Evolutionary conservation across 805 yeast genomes (phyloP).

Genomic region (Huiozyma sinensis): DNA sequence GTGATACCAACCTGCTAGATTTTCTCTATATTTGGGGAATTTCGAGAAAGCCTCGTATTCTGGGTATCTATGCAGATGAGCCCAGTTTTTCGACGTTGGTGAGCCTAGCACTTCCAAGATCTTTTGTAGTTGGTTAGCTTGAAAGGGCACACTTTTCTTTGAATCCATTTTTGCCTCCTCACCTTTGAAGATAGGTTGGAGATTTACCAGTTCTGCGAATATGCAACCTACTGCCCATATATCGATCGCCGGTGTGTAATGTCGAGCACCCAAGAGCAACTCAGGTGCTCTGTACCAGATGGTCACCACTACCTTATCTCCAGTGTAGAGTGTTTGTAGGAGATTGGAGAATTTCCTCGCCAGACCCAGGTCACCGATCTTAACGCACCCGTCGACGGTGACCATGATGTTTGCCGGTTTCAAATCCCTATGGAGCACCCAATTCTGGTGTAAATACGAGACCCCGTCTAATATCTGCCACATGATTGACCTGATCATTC

Average conservation of each 20-base stretch:
- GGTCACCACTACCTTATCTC: slow-evolving; percentile 93
- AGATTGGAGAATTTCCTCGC: slow-evolving; percentile 85
- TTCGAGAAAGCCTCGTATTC: slow-evolving; percentile 60
- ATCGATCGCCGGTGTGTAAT: slow-evolving; percentile 87
- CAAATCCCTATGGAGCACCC: slow-evolving; percentile 91
- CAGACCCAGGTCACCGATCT: slow-evolving; percentile 89
- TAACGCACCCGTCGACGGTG: slow-evolving; percentile 76
- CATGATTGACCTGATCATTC: slow-evolving; percentile 70
- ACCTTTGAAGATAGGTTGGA: slow-evolving; percentile 92
- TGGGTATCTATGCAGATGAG: slow-evolving; percentile 67
- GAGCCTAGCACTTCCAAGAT: slow-evolving; percentile 90
- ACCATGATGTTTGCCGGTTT: slow-evolving; percentile 99
- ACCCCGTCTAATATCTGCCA: slow-evolving; percentile 94
- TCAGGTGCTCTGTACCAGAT: slow-evolving; percentile 97
- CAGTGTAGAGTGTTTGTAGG: slow-evolving; percentile 74
- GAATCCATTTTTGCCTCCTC: slow-evolving; percentile 95
- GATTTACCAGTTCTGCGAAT: slow-evolving; percentile 76
- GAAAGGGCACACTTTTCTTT: slow-evolving; percentile 88
- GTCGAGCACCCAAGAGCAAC: slow-evolving; percentile 77
- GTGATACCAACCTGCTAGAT: slow-evolving; percentile 76
- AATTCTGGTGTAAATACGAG: slow-evolving; percentile 82
- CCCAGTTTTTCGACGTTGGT: slow-evolving; percentile 74
- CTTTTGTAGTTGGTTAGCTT: slow-evolving; percentile 81
- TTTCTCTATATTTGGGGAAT: slow-evolving; percentile 45
- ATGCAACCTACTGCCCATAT: slow-evolving; percentile 96